Percentiles rank a stretch among this genome's conserved stretches.
phyloP scores from a whole-genome alignment of 2,329 filamentous ascomycete genomes.

The Exophiala sideris region DNA sequence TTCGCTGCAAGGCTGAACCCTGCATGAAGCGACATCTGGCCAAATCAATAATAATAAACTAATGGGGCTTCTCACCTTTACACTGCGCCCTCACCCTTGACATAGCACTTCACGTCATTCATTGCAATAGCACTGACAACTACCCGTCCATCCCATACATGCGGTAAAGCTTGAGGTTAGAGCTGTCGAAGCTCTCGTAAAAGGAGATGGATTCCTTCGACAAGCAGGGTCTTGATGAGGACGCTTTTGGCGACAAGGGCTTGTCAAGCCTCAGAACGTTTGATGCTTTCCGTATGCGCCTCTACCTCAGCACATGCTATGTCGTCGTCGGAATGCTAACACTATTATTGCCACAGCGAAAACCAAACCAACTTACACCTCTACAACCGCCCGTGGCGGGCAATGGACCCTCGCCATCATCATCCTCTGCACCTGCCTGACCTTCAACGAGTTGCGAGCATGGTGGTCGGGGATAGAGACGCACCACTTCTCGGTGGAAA shows the following conservation, averaged over 20 bases:
- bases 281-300: slow-evolving; percentile 85
- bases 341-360: slow-evolving; percentile 62
- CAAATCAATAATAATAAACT: slow-evolving; percentile 4
- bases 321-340: background rate
- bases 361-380: slow-evolving; percentile 89
- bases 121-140: background rate
- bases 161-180: slow-evolving; percentile 10
- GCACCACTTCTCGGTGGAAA: slow-evolving; percentile 91
- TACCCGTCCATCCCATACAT: slow-evolving; percentile 8
- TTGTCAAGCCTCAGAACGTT: slow-evolving; percentile 69
- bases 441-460: slow-evolving; percentile 70
- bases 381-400: slow-evolving; percentile 77
- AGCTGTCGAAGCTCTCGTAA: slow-evolving; percentile 11
- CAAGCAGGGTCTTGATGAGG: slow-evolving; percentile 70
- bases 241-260: slow-evolving; percentile 71
- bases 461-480: slow-evolving; percentile 84
- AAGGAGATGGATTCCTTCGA: slow-evolving; percentile 23
- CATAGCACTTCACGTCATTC: background rate
- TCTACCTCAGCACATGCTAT: background rate
- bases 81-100: background rate
- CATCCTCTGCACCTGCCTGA: slow-evolving; percentile 68
- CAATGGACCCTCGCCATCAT: slow-evolving; percentile 89
- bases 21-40: slow-evolving; percentile 23
- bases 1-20: slow-evolving; percentile 14
- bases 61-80: background rate